phyloP scores from a whole-genome alignment of 306 rosid species.

The Pueraria montana region DNA sequence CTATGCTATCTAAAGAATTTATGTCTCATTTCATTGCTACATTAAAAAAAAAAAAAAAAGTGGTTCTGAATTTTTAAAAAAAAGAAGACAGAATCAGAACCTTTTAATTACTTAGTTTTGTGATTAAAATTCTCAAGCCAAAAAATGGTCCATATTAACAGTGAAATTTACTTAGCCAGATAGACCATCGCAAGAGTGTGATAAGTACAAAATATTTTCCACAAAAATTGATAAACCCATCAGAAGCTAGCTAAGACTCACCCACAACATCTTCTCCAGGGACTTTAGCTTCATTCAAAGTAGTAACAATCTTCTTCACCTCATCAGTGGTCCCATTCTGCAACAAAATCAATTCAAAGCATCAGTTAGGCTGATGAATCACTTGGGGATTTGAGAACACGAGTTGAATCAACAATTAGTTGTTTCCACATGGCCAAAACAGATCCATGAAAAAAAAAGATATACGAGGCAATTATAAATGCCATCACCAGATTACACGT shows the following conservation, averaged over 20 bases:
- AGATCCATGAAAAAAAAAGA: conserved; percentile 33
- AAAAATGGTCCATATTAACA: not conserved
- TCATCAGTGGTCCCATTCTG: conserved; percentile 88
- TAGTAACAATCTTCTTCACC: conserved; percentile 82
- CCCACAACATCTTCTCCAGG: conserved; percentile 88
- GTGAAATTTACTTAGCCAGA: conserved; percentile 27
- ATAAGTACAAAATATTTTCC: not conserved
- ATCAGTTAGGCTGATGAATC: not conserved
- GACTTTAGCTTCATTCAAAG: conserved; percentile 79
- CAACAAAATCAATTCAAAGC: conserved; percentile 35
- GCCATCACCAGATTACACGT: not conserved
- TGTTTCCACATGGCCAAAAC: not conserved
- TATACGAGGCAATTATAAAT: not conserved
- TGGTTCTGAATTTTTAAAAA: not conserved
- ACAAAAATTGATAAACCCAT: not conserved
- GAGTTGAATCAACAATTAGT: not conserved
- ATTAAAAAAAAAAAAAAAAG: not conserved
- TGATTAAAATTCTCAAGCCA: conserved; percentile 10
- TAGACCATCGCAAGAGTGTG: not conserved
- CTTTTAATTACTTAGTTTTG: not conserved
- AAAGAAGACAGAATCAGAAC: not conserved
- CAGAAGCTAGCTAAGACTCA: conserved; percentile 49
- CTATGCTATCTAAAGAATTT: not conserved
- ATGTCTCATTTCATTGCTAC: not conserved
- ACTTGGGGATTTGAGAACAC: not conserved